Conservation (phyloP, 148 eudicot species). For the Nepenthes mirabilis region DNA sequence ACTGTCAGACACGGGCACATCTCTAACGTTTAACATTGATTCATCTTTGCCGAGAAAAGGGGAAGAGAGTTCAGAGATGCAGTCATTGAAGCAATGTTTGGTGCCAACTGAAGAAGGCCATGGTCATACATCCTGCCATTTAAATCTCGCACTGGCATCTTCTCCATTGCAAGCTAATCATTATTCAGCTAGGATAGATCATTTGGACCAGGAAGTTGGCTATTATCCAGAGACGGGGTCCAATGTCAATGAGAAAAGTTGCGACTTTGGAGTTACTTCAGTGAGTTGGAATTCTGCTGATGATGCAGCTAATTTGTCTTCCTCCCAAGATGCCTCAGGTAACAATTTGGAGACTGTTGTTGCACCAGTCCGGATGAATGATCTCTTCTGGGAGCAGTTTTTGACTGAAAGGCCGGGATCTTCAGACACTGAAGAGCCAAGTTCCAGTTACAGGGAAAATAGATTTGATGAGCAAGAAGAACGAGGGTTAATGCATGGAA, state of each 20-base stretch:
- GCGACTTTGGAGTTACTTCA: constrained; percentile 10
- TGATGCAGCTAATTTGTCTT: constrained; percentile 20
- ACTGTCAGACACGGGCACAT: constrained; percentile 48
- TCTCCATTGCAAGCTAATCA: constrained; percentile 36
- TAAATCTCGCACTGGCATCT: constrained; percentile 78
- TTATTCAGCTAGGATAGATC: constrained; percentile 15
- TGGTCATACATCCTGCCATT: constrained; percentile 45
- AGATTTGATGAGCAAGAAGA: background rate
- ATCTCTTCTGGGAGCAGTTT: constrained; percentile 92
- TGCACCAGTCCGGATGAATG: constrained; percentile 52
- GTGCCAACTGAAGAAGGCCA: constrained; percentile 46
- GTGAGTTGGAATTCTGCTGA: constrained; percentile 17
- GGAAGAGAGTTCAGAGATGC: constrained; percentile 26
- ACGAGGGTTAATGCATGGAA: background rate
- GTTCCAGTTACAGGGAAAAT: background rate
- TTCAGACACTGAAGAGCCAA: constrained; percentile 55
- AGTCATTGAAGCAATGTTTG: constrained; percentile 29
- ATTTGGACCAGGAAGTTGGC: constrained; percentile 21
- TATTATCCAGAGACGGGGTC: constrained; percentile 18
- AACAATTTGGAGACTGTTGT: constrained; percentile 29
- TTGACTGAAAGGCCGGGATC: constrained; percentile 83
- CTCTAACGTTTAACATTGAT: constrained; percentile 46
- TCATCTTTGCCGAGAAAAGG: constrained; percentile 33
- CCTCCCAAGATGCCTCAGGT: constrained; percentile 30
- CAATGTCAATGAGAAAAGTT: constrained; percentile 13